Base-by-base conservation (phyloP, 371 early-diverging fungal species). In the Mycotypha africana region DNA sequence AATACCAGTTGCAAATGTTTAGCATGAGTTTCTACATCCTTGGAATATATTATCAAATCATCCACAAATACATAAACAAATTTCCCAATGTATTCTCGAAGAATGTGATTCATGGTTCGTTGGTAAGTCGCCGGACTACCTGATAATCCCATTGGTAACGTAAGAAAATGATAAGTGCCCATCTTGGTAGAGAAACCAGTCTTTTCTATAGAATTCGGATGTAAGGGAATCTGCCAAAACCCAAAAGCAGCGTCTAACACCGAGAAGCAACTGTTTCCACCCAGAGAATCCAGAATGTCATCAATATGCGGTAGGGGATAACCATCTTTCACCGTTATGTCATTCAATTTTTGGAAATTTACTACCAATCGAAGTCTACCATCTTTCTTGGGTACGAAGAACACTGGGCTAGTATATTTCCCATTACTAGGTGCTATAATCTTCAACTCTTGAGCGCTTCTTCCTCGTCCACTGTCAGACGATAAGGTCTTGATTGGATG, bases 71-170 rank as follows among this genome's bases (percentile, higher is more conserved):
- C 53, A 0, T 74, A 30, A 3, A 58, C 36, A 20, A 49, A 75
- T 8, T 60, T 51, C 39, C 71, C 74, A 0, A 70, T 21, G 15
- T 53, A 44, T 3, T 58, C 52, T 0, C 42, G 28, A 0, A 84
- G 54, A 0, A 75, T 38, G 0, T 41, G 5, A 32, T 50, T 62
- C 63, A 82, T 73, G 3, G 52, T n/a, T 0, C 44, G n/a, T 33
- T 71, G 73, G 42, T 81, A 82, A 0, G 65, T 62, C 6, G 58
- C 51, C 0, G 76, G 75, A 9, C 72, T 70, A 36, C 60, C 73
- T 76, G 20, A 66, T 7, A 74, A 49, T 0, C 74, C 77, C 50
- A 81, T 75, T 0, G 81, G 74, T 67, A 82, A 66, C 1, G 74
- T 71, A 9, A 44, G n/a, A 40, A 52, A 78, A 35, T 76, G 61